Percentiles rank a stretch among this genome's conserved stretches.
Conservation (phyloP, 2,329 filamentous ascomycete genomes). For the Magnaporthiopsis incrustans region DNA sequence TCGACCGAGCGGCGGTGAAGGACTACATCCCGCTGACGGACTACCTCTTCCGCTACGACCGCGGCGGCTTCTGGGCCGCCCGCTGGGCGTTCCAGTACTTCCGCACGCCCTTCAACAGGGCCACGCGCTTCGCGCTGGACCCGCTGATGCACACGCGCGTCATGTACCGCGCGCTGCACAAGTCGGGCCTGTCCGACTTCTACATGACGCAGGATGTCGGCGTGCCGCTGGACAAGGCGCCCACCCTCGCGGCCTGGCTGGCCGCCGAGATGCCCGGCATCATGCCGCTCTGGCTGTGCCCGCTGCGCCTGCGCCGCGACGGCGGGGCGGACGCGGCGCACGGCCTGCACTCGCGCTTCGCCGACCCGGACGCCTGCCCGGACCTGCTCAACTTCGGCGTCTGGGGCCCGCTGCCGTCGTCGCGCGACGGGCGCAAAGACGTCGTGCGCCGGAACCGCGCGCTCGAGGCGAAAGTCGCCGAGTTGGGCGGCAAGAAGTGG, state of each 20-base stretch:
- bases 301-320: slow-evolving; percentile 36
- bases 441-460: slow-evolving; percentile 49
- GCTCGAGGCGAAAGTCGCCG: slow-evolving; percentile 36
- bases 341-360: slow-evolving; percentile 40
- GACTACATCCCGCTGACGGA: slow-evolving; percentile 54
- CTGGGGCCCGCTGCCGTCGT: slow-evolving; percentile 42
- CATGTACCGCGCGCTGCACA: slow-evolving; percentile 58
- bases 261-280: slow-evolving; percentile 32
- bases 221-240: slow-evolving; percentile 34
- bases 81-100: slow-evolving; percentile 57
- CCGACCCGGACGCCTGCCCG: slow-evolving; percentile 19
- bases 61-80: slow-evolving; percentile 62
- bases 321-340: slow-evolving; percentile 29
- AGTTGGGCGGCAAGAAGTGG: slow-evolving; percentile 50
- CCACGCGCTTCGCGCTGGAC: slow-evolving; percentile 54
- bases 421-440: slow-evolving; percentile 25
- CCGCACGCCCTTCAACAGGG: slow-evolving; percentile 53
- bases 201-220: slow-evolving; percentile 60
- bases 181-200: slow-evolving; percentile 48
- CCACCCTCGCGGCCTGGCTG: slow-evolving; percentile 40
- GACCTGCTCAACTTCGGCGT: slow-evolving; percentile 53
- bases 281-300: slow-evolving; percentile 51
- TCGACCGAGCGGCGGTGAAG: slow-evolving; percentile 10
- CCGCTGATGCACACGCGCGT: slow-evolving; percentile 54
- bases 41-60: slow-evolving; percentile 65